Evolutionary conservation across 768 basidiomycete species (phyloP).

Genomic region (Pulveroboletus ravenelii): DNA sequence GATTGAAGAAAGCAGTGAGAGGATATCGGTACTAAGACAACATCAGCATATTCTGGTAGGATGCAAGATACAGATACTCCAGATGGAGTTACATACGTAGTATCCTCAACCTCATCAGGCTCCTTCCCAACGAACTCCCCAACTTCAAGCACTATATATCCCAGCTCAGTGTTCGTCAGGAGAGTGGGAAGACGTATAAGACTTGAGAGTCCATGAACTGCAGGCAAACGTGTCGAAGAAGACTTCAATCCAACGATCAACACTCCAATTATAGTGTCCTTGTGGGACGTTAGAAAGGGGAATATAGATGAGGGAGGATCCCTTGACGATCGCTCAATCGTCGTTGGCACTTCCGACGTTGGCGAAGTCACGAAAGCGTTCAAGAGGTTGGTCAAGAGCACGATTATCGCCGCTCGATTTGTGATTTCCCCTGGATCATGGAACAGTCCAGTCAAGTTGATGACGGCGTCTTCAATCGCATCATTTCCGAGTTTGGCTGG

Average conservation of each 20-base stretch:
- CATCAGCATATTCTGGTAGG: neutral
- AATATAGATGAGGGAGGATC: constrained; percentile 14
- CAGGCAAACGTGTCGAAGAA: constrained; percentile 47
- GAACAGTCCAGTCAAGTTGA: constrained; percentile 76
- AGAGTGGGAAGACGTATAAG: constrained; percentile 62
- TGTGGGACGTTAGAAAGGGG: constrained; percentile 51
- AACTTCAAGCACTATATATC: constrained; percentile 71
- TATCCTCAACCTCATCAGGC: constrained; percentile 50
- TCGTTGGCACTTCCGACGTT: neutral
- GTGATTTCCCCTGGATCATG: constrained; percentile 63
- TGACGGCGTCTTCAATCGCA: constrained; percentile 62
- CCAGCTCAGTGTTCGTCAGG: constrained; percentile 67
- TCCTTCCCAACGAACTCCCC: constrained; percentile 57
- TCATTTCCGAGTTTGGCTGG: constrained; percentile 66
- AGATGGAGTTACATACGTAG: constrained; percentile 35
- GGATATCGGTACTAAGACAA: constrained; percentile 46
- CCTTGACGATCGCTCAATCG: constrained; percentile 28
- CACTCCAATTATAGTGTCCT: constrained; percentile 71
- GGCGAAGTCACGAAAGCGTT: constrained; percentile 32
- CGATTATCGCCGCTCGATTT: constrained; percentile 61
- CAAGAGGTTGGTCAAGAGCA: constrained; percentile 63
- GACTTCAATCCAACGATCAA: constrained; percentile 55
- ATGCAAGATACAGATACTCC: neutral
- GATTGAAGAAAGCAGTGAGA: constrained; percentile 62
- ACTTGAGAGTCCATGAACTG: constrained; percentile 60